Base-by-base conservation (phyloP, 176 grass and related monocot genomes). In the Juncus inflexus region DNA sequence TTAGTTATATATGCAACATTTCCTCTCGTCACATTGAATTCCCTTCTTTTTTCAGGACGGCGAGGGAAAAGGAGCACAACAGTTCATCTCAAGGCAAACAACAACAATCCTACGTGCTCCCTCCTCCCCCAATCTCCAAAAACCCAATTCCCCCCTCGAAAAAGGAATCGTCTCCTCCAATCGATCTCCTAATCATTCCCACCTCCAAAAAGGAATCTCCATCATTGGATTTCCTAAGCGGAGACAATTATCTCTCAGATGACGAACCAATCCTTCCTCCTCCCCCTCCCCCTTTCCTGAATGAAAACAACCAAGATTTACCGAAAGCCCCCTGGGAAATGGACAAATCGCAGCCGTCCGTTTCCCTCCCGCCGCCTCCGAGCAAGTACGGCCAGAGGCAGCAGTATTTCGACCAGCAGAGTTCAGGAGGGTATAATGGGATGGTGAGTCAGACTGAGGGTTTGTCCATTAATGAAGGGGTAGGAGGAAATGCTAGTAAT, bases 361-460 rank as follows among this genome's bases (percentile, higher is more conserved):
- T 65, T 36, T 83, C 77, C 50, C 69, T 97, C 28, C 92, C 92
- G 0, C 92, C 87, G 3, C 87, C 92, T 75, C 92, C 92, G 0
- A 74, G 79, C 42, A 88, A 84, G 37, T 79, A 97, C 62, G 92
- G 85, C 12, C 87, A 91, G 68, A 97, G 92, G 11, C 87, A 89
- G 61, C 87, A 97, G 60, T 97, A 74, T 39, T 91, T 97, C 77
- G 79, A 89, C 51, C 82, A 89, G 7, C 67, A 83, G 2, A 62
- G 80, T 59, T 6, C 7, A 1, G 82, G 69, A 59, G 76, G 77
- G 38, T 84, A 76, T 9, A 61, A 97, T 64, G 85, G 61, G 40
- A 63, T 86, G 4, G 9, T 53, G 43, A 28, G 61, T 9, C 60
- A 91, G 52, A 83, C 83, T 11, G 76, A 55, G 50, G 78, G 47